Percentiles rank a stretch among this genome's conserved stretches.
Conservation (phyloP, 2,329 filamentous ascomycete species). For the Didymella lethalis region DNA sequence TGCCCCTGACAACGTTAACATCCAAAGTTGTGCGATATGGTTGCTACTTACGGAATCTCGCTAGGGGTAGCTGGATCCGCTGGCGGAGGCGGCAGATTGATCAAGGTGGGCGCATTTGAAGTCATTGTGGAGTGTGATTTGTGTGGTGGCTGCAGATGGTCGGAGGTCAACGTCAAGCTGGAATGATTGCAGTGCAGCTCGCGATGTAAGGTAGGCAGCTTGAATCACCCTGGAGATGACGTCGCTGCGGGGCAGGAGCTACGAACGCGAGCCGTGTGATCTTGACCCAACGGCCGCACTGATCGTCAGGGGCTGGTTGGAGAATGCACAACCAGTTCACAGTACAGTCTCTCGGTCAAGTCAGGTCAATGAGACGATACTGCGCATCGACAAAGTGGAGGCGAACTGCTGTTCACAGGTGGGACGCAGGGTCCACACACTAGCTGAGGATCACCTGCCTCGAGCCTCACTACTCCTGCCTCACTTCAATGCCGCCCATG, state of each 20-base stretch:
- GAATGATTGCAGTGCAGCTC: conserved; percentile 5
- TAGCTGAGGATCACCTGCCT: neutral
- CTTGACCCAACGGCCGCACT: conserved; percentile 2
- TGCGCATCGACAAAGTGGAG: conserved; percentile 12
- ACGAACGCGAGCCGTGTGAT: conserved; percentile 11
- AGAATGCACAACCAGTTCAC: neutral
- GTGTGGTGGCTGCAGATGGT: neutral
- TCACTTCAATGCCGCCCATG: neutral
- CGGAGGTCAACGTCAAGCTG: neutral
- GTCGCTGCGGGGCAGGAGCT: conserved; percentile 20
- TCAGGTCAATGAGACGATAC: neutral
- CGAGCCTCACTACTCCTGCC: neutral
- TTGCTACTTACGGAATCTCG: conserved; percentile 77
- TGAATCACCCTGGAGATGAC: conserved; percentile 9
- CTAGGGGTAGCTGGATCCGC: conserved; percentile 87
- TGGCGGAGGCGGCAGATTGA: conserved; percentile 82
- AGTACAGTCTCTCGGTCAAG: neutral
- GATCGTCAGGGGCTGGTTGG: conserved; percentile 14
- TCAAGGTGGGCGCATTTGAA: conserved; percentile 69
- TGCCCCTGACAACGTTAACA: conserved; percentile 67
- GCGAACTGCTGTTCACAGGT: conserved; percentile 2
- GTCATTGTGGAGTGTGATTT: conserved; percentile 34
- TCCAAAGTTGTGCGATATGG: neutral
- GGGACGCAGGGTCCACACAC: conserved; percentile 17
- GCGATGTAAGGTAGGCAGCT: conserved; percentile 16